These are phyloP conservation scores for Myriosclerotinia curreyana DNA, from an alignment of 2,329 filamentous ascomycete species.

Conservation along the genomic window DNA sequence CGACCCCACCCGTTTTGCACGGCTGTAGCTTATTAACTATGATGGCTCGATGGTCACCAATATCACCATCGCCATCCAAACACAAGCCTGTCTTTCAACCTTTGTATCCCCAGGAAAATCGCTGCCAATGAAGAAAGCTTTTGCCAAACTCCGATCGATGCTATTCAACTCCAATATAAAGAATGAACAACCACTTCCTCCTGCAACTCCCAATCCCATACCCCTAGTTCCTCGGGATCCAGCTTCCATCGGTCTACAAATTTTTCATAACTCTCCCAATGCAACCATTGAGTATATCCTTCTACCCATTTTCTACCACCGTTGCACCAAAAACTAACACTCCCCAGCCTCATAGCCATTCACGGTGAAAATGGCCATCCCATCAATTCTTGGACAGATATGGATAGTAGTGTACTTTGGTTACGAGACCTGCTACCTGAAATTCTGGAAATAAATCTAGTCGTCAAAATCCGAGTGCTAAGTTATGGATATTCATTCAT, in stretches of 20 bases:
- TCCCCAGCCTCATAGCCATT: conserved; percentile 18
- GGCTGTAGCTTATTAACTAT: background rate
- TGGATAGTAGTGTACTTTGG: conserved; percentile 11
- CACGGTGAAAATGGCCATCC: conserved; percentile 18
- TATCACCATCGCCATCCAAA: background rate
- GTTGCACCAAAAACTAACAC: background rate
- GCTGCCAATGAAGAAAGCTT: conserved; percentile 4
- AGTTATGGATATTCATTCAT: conserved; percentile 19
- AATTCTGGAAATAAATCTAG: background rate
- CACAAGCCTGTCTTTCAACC: background rate
- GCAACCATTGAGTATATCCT: conserved; percentile 10
- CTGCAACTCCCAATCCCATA: background rate
- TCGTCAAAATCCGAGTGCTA: background rate
- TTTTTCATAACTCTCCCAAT: conserved; percentile 3
- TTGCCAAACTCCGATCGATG: background rate
- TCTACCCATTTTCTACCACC: background rate
- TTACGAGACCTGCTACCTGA: conserved; percentile 16
- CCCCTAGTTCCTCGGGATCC: background rate
- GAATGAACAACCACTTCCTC: no score
- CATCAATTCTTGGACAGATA: conserved; percentile 13
- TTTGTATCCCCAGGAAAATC: background rate
- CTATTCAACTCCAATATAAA: background rate
- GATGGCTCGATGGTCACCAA: background rate
- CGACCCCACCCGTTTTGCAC: background rate
- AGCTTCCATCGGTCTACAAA: conserved; percentile 1